Conservation (phyloP, 2,329 filamentous ascomycete species). For the Xylariales sp. region DNA sequence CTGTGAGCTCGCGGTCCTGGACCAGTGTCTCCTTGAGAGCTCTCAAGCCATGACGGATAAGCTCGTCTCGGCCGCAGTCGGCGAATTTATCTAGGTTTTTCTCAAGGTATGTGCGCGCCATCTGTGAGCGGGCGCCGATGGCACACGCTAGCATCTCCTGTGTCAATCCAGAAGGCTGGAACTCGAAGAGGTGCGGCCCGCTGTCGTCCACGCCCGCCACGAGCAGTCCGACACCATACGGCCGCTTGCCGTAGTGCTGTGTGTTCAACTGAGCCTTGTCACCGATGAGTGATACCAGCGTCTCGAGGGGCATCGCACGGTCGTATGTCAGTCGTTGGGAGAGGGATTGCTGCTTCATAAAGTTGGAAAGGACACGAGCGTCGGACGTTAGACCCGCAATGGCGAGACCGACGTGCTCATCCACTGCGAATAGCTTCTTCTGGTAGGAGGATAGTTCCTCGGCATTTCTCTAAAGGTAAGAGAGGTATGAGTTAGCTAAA, state of each 20-base stretch:
- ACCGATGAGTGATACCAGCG: conserved; percentile 90
- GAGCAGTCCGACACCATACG: conserved; percentile 93
- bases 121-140: conserved; percentile 95
- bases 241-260: conserved; percentile 95
- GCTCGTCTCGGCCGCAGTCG: conserved; percentile 80
- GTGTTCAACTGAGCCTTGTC: conserved; percentile 98
- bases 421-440: conserved; percentile 98
- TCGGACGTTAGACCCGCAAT: conserved; percentile 97
- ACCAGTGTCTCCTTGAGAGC: conserved; percentile 95
- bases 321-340: conserved; percentile 95
- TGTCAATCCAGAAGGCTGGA: conserved; percentile 95
- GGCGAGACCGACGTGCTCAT: conserved; percentile 94
- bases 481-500: conserved; percentile 18
- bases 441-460: conserved; percentile 99
- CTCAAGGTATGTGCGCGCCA: conserved; percentile 97
- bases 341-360: conserved; percentile 99
- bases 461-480: conserved; percentile 80
- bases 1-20: conserved; percentile 96
- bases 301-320: conserved; percentile 89
- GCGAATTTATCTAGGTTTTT: conserved; percentile 87
- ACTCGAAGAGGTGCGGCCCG: conserved; percentile 96
- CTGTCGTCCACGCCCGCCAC: conserved; percentile 94
- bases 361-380: conserved; percentile 98
- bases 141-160: conserved; percentile 97
- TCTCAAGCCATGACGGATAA: conserved; percentile 89